Conservation (phyloP, 805 yeast genomes). For the Ogataea corticis region DNA sequence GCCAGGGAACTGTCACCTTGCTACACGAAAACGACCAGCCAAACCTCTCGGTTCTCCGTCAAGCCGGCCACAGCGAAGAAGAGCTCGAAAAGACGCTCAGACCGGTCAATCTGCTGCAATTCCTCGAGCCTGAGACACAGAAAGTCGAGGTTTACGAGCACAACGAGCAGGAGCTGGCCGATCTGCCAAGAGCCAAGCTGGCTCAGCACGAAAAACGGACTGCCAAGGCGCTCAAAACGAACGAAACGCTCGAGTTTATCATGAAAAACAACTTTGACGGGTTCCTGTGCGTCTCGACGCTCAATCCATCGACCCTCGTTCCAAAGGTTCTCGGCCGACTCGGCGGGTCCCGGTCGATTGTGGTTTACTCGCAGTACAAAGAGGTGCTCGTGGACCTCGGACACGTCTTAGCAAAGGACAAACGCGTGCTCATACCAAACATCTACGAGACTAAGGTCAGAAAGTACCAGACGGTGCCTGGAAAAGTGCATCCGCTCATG, state of each 20-base stretch:
- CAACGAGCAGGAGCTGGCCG: constrained; percentile 52
- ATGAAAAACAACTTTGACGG: constrained; percentile 67
- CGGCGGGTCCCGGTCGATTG: constrained; percentile 86
- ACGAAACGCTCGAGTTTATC: constrained; percentile 51
- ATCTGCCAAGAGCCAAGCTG: constrained; percentile 58
- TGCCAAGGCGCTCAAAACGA: constrained; percentile 54
- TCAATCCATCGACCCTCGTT: constrained; percentile 66
- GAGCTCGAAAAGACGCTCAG: constrained; percentile 56
- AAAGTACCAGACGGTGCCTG: constrained; percentile 89
- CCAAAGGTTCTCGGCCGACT: constrained; percentile 61
- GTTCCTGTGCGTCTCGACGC: constrained; percentile 68
- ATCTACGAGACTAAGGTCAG: constrained; percentile 81
- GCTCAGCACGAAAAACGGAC: constrained; percentile 67
- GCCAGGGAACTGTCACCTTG: constrained; percentile 65
- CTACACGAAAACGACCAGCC: constrained; percentile 94
- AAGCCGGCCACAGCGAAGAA: constrained; percentile 61
- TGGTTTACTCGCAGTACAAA: constrained; percentile 77
- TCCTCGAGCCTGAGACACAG: constrained; percentile 72
- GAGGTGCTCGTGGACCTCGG: constrained; percentile 77
- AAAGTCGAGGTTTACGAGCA: constrained; percentile 44
- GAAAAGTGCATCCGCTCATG: constrained; percentile 94
- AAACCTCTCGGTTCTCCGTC: constrained; percentile 68
- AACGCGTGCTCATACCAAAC: constrained; percentile 77
- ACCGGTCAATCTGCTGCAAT: constrained; percentile 75
- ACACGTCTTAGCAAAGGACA: constrained; percentile 63